These are phyloP conservation scores for Metschnikowia koreensis DNA, from an alignment of 805 yeast species.

Conservation along the genomic window DNA sequence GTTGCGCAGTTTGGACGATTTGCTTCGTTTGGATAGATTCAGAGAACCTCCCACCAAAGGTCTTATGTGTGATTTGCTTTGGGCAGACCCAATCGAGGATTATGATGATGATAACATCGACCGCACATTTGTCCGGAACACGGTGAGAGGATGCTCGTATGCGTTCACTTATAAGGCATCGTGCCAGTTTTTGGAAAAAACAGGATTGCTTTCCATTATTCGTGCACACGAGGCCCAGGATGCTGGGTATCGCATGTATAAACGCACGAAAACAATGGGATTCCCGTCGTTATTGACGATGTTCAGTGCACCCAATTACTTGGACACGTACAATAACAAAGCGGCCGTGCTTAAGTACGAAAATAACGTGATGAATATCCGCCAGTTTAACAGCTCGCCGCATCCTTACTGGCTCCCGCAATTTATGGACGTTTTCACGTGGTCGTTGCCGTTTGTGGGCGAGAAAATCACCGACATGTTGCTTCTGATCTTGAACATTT, in stretches of 20 bases:
- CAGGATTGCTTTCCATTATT: constrained; percentile 77
- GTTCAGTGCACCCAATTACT: constrained; percentile 93
- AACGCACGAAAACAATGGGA: constrained; percentile 75
- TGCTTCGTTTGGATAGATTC: constrained; percentile 71
- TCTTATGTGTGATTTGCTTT: constrained; percentile 86
- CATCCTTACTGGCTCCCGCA: constrained; percentile 98
- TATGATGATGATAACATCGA: constrained; percentile 59
- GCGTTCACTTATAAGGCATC: constrained; percentile 83
- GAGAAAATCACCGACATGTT: constrained; percentile 94
- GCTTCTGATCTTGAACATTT: constrained; percentile 83
- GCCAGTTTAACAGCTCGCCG: constrained; percentile 89
- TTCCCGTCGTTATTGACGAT: constrained; percentile 89
- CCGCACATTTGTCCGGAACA: constrained; percentile 58
- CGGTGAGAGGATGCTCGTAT: constrained; percentile 88
- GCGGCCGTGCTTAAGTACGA: constrained; percentile 94
- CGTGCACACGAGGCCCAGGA: constrained; percentile 98
- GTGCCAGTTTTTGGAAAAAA: constrained; percentile 73
- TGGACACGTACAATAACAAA: constrained; percentile 89
- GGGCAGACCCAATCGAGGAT: constrained; percentile 95
- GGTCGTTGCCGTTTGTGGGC: constrained; percentile 97
- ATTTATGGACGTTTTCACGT: constrained; percentile 94
- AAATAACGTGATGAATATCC: constrained; percentile 87
- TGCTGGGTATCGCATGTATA: constrained; percentile 94
- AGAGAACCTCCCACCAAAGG: constrained; percentile 93
- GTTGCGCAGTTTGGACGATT: constrained; percentile 64